These are phyloP conservation scores for Arxiozyma bovina DNA, from an alignment of 1,139 yeast species.

Conservation along the genomic window DNA sequence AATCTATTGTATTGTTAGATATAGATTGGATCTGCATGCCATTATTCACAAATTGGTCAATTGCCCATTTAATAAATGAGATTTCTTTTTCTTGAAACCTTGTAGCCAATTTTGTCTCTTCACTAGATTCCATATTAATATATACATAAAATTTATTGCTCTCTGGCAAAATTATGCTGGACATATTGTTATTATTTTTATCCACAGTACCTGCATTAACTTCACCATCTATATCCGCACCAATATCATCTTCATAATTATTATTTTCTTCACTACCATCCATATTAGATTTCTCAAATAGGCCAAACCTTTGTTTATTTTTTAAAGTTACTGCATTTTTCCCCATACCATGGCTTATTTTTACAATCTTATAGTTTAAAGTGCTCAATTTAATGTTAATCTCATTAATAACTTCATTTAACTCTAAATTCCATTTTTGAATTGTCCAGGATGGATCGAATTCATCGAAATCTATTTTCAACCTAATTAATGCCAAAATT, in stretches of 20 bases:
- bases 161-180: conserved; percentile 7
- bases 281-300: background rate
- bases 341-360: conserved; percentile 22
- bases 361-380: conserved; percentile 20
- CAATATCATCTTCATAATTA: background rate
- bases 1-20: background rate
- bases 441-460: conserved; percentile 5
- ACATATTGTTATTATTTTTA: background rate
- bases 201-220: background rate
- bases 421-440: conserved; percentile 9
- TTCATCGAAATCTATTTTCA: conserved; percentile 8
- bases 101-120: conserved; percentile 25
- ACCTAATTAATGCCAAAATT: conserved; percentile 15
- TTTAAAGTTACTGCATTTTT: conserved; percentile 10
- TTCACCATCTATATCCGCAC: background rate
- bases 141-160: conserved; percentile 24
- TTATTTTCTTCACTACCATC: background rate
- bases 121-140: conserved; percentile 18
- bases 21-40: background rate
- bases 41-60: conserved; percentile 12
- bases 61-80: conserved; percentile 23
- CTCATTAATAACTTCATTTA: conserved; percentile 14
- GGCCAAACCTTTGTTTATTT: conserved; percentile 4
- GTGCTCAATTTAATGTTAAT: conserved; percentile 21
- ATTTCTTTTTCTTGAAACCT: conserved; percentile 22